Evolutionary conservation across 495 filamentous ascomycete genomes (phyloP), one percentile per base, ranked within the genome.

Genomic region (Talaromyces stipitatus): DNA sequence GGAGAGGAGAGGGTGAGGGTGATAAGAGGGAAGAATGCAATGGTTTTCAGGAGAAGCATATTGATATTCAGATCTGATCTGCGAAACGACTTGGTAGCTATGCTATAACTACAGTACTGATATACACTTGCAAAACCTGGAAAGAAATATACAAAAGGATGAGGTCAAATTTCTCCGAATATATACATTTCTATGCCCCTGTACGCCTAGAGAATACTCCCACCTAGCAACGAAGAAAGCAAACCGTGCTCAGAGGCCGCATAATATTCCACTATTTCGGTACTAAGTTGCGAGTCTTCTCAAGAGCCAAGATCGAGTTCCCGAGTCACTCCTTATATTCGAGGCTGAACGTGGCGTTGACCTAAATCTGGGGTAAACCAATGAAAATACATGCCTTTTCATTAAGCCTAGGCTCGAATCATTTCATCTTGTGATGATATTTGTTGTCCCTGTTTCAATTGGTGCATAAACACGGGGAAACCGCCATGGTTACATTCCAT

Each of bases 1-100:
- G 50, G 43, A 43, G 58, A 36, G 2, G 59, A 27, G 48, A 56
- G 46, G 6, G 61, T 50, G 14, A 51, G 29, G 20, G 59, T 48
- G 11, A 57, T 8, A 36, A 58, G 26, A 52, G 60, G 22, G 38
- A 59, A 52, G 47, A 58, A 9, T 4, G 29, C 28, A 32, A 24
- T 6, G 20, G 4, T 23, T 8, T 52, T 52, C 3, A 32, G 16
- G 18, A 32, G 14, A 52, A 16, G 29, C 50, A 52, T 52, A 14
- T 20, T 52, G 29, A 4, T 20, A 18, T 52, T 50, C 12, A 18
- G 2, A 52, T 28, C 3, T 52, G 0, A 32, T 26, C 50, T 26
- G 12, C 30, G 12, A 33, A 33, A 33, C 6, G 12, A 33, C 6
- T 22, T 20, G 45, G 1, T 12, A 22, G 28, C 7, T 52, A 27